A percentile compares a stretch with the other conserved stretches of the same genome.
Conservation (phyloP, 129 eudicot species). For the Chrysanthemum lavandulifolium region DNA sequence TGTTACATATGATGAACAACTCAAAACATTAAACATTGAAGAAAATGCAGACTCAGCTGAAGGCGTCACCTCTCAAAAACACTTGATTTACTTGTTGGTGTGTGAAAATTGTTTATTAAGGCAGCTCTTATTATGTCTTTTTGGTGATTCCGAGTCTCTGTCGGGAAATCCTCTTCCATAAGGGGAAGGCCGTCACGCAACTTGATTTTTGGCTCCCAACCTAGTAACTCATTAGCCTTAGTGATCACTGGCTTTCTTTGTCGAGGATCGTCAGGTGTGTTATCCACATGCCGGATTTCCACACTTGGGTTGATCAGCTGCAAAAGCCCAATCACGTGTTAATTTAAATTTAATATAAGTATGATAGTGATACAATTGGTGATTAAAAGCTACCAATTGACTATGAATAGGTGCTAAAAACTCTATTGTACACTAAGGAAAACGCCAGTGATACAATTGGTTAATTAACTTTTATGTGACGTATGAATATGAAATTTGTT, state of each 20-base stretch:
- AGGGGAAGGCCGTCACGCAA: constrained; percentile 80
- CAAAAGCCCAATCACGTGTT: background rate
- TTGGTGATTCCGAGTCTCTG: constrained; percentile 57
- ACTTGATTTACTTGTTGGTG: background rate
- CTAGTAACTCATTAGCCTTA: constrained; percentile 35
- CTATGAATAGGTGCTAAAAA: background rate
- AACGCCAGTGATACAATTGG: too few species aligned
- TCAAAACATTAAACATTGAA: background rate
- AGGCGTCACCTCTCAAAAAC: background rate
- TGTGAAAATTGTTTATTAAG: background rate
- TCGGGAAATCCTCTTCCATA: constrained; percentile 75
- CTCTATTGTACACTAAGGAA: too few species aligned
- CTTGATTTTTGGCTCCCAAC: constrained; percentile 80
- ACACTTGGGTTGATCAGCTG: constrained; percentile 83
- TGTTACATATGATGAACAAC: background rate
- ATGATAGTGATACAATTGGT: too few species aligned
- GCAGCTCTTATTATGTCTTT: background rate
- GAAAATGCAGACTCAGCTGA: background rate
- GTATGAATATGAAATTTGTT: background rate
- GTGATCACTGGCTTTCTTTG: background rate
- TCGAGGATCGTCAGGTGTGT: constrained; percentile 88
- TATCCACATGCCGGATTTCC: constrained; percentile 63
- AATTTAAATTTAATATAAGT: too few species aligned
- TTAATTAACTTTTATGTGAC: too few species aligned
- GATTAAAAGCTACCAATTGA: too few species aligned